Conservation (phyloP, 202 grass and related monocot species). For the Carex arenaria region DNA sequence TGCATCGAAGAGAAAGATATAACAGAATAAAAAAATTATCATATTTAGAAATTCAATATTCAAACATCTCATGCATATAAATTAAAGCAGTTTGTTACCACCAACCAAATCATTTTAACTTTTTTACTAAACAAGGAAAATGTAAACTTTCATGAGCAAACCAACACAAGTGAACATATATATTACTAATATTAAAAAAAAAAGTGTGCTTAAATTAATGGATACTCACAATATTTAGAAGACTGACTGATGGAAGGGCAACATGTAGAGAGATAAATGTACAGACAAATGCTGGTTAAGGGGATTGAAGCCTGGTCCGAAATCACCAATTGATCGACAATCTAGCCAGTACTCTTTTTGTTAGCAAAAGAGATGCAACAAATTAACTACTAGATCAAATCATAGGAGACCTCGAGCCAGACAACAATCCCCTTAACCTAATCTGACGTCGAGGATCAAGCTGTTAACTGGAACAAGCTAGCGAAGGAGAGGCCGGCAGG, state of each 20-base stretch:
- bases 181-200: background rate
- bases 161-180: background rate
- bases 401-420: constrained; percentile 68
- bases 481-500: background rate
- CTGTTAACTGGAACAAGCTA: background rate
- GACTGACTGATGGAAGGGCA: background rate
- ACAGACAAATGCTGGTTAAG: constrained; percentile 50
- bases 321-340: constrained; percentile 22
- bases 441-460: constrained; percentile 13
- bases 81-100: background rate
- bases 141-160: background rate
- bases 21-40: background rate
- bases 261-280: background rate
- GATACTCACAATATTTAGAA: background rate
- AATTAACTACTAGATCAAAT: background rate
- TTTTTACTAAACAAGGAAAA: background rate
- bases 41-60: background rate
- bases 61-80: background rate
- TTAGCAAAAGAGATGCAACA: background rate
- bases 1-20: background rate
- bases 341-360: background rate
- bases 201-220: background rate
- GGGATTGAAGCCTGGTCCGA: constrained; percentile 99
- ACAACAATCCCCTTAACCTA: constrained; percentile 93
- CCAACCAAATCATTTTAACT: background rate